Conservation (phyloP, 371 early-diverging fungal species). For the Mucor irregularis region DNA sequence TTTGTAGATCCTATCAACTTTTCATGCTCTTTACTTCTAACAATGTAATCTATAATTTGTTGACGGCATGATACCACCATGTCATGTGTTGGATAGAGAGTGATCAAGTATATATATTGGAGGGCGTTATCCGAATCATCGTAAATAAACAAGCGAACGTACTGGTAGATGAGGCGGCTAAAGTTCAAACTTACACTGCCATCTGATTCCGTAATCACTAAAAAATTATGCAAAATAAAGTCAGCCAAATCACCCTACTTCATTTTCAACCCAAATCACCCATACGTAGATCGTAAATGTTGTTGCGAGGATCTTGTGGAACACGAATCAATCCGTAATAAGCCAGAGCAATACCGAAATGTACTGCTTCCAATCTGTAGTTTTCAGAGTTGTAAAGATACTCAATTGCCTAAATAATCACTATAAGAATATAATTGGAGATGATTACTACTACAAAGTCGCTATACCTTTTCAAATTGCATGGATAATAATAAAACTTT, state of each 20-base stretch:
- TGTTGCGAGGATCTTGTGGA: conserved; percentile 42
- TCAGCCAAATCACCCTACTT: neutral
- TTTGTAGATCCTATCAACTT: conserved; percentile 43
- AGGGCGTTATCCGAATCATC: conserved; percentile 58
- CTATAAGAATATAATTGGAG: no score
- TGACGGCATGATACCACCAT: conserved; percentile 41
- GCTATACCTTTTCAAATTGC: conserved; percentile 80
- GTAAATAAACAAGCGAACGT: conserved; percentile 48
- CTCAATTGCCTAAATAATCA: conserved; percentile 65
- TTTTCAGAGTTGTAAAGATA: conserved; percentile 62
- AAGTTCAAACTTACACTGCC: conserved; percentile 55
- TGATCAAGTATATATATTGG: conserved; percentile 66
- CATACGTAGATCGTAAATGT: conserved; percentile 40
- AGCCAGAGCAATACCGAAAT: conserved; percentile 83
- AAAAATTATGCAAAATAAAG: neutral
- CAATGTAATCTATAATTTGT: conserved; percentile 45
- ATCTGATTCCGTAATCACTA: conserved; percentile 21
- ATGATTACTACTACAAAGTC: neutral
- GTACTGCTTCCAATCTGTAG: conserved; percentile 82
- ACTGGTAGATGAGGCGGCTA: conserved; percentile 60
- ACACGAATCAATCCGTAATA: conserved; percentile 79
- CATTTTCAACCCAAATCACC: neutral
- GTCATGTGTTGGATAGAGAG: conserved; percentile 48
- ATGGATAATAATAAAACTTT: conserved; percentile 78
- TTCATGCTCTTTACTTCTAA: conserved; percentile 56